phyloP scores from a whole-genome alignment of 108 stramenopile genomes.

The Cyclostephanos tholiformis region DNA sequence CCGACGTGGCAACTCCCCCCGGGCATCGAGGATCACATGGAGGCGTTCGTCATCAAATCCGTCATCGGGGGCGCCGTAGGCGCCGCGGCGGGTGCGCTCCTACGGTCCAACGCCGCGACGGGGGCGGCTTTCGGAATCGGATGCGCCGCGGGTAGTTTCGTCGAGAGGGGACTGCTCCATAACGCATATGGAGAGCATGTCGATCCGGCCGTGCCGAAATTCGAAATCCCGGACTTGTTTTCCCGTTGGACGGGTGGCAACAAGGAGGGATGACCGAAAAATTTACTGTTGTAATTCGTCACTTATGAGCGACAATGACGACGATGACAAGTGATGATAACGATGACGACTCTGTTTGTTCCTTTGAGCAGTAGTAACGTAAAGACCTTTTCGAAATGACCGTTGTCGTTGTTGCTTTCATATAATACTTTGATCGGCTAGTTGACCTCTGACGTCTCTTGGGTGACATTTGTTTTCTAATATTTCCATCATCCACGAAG shows the following conservation, averaged over 20 bases:
- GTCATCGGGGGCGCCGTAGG: slow-evolving; percentile 41
- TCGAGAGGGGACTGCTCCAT: slow-evolving; percentile 25
- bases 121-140: slow-evolving; percentile 47
- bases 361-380: too few relatives aligned
- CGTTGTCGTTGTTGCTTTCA: too few relatives aligned
- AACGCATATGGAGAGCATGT: slow-evolving; percentile 13
- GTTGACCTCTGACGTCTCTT: too few relatives aligned
- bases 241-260: slow-evolving; percentile 5
- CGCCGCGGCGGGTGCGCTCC: slow-evolving; percentile 26
- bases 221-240: slow-evolving; percentile 22
- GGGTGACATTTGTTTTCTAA: too few relatives aligned
- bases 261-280: too few relatives aligned
- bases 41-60: slow-evolving; percentile 44
- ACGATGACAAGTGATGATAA: too few relatives aligned
- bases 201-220: slow-evolving; percentile 45
- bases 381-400: too few relatives aligned
- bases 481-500: too few relatives aligned
- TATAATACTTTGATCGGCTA: too few relatives aligned
- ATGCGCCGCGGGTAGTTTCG: slow-evolving; percentile 47
- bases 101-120: slow-evolving; percentile 43
- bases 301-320: too few relatives aligned
- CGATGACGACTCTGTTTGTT: too few relatives aligned
- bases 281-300: neutral
- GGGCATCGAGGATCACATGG: slow-evolving; percentile 52
- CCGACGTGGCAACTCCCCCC: slow-evolving; percentile 49